Evolutionary conservation across 164 flowering plant genomes (phyloP), one percentile per base, ranked within the genome.

Genomic region (Magnolia sinica): DNA sequence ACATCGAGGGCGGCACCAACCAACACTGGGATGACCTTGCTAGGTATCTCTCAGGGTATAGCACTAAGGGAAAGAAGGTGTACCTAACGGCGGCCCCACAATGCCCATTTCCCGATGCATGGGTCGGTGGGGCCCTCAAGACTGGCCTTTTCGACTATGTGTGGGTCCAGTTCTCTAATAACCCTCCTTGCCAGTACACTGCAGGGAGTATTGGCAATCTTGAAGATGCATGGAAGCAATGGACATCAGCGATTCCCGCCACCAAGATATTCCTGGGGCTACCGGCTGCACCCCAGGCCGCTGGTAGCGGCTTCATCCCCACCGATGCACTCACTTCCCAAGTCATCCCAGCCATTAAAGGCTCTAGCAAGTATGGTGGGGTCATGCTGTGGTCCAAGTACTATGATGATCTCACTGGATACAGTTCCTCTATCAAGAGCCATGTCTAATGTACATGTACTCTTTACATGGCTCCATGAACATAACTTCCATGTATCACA

Each of bases 61-160:
- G 77, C 64, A 8, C n/a, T 3, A 73, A 50, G 37, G 69, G 67
- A 9, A 77, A 49, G 29, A 81, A 79, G 63, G 81, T 83, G 29
- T 79, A 81, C 82, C 71, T 83, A 50, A 19, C 78, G 0, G 83
- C 83, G 3, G 83, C 79, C 0, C 86, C 86, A 0, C 81, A 75
- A 59, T 84, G 86, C 55, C 76, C 79, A 8, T 70, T 59, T 64
- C 87, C 85, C 0, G 87, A 82, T 66, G 23, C 19, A 0, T 3
- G 50, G 23, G 23, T 82, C 11, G 52, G 66, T 13, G 23, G 31
- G 0, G 87, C 86, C 0, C 61, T 85, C 1, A 7, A 58, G 2
- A 76, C 83, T 0, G 84, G 82, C n/a, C 79, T 81, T 0, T 85
- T 85, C 51, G 87, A 85, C 58, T 81, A 74, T 19, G 83, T 85